Evolutionary conservation across 2,329 filamentous ascomycete species (phyloP).

Genomic region (Colletotrichum tabaci): DNA sequence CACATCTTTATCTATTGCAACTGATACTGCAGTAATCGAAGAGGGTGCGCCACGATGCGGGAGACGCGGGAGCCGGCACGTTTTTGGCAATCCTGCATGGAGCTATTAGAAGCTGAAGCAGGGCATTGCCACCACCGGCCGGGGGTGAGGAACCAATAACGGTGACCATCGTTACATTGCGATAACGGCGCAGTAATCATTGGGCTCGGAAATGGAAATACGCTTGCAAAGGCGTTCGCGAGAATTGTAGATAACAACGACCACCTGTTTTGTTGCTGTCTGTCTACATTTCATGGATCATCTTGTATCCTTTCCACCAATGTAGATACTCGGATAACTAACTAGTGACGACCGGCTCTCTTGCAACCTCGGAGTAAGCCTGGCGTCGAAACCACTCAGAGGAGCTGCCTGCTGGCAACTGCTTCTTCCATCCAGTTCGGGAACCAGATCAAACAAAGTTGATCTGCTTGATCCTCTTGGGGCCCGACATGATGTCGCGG

Average conservation of each 20-base stretch:
- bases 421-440: neutral
- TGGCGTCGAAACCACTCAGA: neutral
- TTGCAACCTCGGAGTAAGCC: neutral
- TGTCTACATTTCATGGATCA: too few relatives aligned
- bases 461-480: neutral
- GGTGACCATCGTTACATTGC: neutral
- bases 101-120: slow-evolving; percentile 31
- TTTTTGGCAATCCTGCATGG: slow-evolving; percentile 19
- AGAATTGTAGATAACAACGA: neutral
- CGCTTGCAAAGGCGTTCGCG: neutral
- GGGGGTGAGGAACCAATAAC: slow-evolving; percentile 26
- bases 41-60: neutral
- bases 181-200: slow-evolving; percentile 3
- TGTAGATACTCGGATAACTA: neutral
- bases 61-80: neutral
- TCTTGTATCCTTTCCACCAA: neutral
- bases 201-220: neutral
- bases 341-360: neutral
- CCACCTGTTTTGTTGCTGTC: too few relatives aligned
- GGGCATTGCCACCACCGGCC: slow-evolving; percentile 28
- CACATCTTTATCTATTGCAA: neutral
- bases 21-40: too few relatives aligned
- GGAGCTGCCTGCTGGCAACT: neutral
- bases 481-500: slow-evolving; percentile 2
- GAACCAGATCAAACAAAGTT: neutral